A percentile compares a stretch with the other conserved stretches of the same genome.
These are phyloP conservation scores for Suhomyces bribrorum DNA, from an alignment of 1,139 yeast species.

Conservation along the genomic window DNA sequence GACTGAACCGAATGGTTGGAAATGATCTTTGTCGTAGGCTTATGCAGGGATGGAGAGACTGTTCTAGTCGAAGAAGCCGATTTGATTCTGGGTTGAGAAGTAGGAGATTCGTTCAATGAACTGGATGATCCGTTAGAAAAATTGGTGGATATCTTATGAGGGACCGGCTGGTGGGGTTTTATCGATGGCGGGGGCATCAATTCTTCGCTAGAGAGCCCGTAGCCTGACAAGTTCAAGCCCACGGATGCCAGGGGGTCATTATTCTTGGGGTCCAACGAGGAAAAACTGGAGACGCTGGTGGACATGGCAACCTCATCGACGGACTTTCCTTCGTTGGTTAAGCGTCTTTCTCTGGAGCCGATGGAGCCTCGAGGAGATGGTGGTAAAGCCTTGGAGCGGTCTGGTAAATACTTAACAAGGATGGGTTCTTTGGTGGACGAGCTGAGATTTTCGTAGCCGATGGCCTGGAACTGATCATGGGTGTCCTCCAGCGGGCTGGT, in stretches of 20 bases:
- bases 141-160: constrained; percentile 2
- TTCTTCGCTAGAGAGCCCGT: constrained; percentile 31
- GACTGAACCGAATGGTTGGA: constrained; percentile 30
- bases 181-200: constrained; percentile 26
- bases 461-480: constrained; percentile 31
- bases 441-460: constrained; percentile 33
- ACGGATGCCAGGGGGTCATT: constrained; percentile 19
- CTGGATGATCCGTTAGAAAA: constrained; percentile 16
- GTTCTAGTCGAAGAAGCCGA: constrained; percentile 9
- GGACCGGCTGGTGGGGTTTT: constrained; percentile 10
- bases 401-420: constrained; percentile 33
- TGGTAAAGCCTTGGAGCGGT: constrained; percentile 10
- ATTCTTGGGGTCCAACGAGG: constrained; percentile 35
- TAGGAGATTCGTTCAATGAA: constrained; percentile 15
- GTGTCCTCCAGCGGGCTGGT: constrained; percentile 5
- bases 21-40: constrained; percentile 9
- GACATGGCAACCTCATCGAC: constrained; percentile 2
- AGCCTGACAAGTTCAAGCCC: constrained; percentile 27
- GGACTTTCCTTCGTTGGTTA: constrained; percentile 7
- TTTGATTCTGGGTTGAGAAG: constrained; percentile 9
- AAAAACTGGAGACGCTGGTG: constrained; percentile 17
- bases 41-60: constrained; percentile 8
- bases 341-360: constrained; percentile 16
- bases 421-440: constrained; percentile 30
- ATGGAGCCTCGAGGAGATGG: constrained; percentile 18